Conservation (phyloP, 345 rosid genomes). For the Acer campestre region DNA sequence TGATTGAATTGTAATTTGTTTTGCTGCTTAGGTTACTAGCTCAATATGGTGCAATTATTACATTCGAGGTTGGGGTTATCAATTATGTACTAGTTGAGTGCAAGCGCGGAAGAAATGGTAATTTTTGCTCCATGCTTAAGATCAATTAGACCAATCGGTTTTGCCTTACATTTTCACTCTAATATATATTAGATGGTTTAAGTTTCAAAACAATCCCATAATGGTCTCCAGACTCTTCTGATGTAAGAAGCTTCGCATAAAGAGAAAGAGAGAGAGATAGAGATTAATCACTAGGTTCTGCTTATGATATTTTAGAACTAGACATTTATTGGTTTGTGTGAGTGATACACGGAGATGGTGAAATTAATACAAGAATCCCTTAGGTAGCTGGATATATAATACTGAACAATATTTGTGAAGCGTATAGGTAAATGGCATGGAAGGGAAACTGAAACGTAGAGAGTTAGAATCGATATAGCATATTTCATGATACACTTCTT, state of each 20-base stretch:
- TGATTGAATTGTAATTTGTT: conserved; percentile 14
- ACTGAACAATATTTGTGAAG: background rate
- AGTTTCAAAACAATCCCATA: conserved; percentile 1
- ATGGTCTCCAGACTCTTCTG: background rate
- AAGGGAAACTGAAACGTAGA: background rate
- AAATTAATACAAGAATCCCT: background rate
- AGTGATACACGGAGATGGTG: background rate
- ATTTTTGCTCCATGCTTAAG: conserved; percentile 17
- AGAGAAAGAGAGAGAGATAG: background rate
- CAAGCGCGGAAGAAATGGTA: conserved; percentile 24
- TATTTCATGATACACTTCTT: background rate
- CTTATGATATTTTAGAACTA: background rate
- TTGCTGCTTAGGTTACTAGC: conserved; percentile 16
- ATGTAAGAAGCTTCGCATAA: background rate
- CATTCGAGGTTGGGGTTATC: conserved; percentile 20
- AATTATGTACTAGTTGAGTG: conserved; percentile 15
- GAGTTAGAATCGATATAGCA: background rate
- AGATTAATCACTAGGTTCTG: background rate
- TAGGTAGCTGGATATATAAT: background rate
- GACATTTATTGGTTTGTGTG: background rate
- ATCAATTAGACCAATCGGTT: background rate
- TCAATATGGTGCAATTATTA: conserved; percentile 11
- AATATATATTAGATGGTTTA: background rate
- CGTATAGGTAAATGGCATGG: background rate
- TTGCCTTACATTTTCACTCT: conserved; percentile 9